Base-by-base conservation (phyloP, 2,329 filamentous ascomycete species). In the Colletotrichum lentis region DNA sequence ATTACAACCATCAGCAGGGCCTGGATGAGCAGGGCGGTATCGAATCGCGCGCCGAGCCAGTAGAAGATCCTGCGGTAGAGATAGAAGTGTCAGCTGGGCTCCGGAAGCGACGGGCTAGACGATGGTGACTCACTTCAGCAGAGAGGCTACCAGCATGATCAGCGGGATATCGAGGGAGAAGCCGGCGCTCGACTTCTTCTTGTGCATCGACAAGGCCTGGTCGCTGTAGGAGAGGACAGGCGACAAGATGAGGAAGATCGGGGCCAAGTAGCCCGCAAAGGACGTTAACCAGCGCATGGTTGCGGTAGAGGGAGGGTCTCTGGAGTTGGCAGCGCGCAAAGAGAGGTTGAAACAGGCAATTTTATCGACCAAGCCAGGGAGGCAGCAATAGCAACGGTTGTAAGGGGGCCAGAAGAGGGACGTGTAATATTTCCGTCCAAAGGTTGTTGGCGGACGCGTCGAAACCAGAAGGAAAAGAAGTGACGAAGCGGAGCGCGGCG, bases 131-230 rank as follows among this genome's bases (percentile, higher is more conserved):
- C 75, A 90, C 87, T 88, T 88, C 63, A 90, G 79, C 62, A 91
- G 80, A 3, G 88, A 91, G 35, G 89, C 88, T 62, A 91, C 84
- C 58, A 91, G 85, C 89, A 91, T 91, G 70, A 91, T 91, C 65
- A 91, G 80, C 39, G 89, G 89, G 52, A 91, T 91, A 73, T 91
- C 89, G 70, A 91, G 82, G 20, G 89, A 91, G 79, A 91, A 91
- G 64, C 89, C 88, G 16, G 86, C 87, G 72, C 88, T 91, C 50
- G 87, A 88, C 76, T 86, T 88, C 64, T 80, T 83, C 73, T 85
- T 82, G 73, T 90, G 84, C 85, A 91, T 91, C 43, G 88, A 85
- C 54, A 88, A 74, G 31, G 86, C 87, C 80, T 90, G 88, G 79
- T 91, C 88, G 74, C 84, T 84, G 77, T 90, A 91, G 62, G 88